A percentile compares a stretch with the other conserved stretches of the same genome.
Evolutionary conservation across 306 rosid species (phyloP).

Genomic region (cucumber (Cucumis sativus)): DNA sequence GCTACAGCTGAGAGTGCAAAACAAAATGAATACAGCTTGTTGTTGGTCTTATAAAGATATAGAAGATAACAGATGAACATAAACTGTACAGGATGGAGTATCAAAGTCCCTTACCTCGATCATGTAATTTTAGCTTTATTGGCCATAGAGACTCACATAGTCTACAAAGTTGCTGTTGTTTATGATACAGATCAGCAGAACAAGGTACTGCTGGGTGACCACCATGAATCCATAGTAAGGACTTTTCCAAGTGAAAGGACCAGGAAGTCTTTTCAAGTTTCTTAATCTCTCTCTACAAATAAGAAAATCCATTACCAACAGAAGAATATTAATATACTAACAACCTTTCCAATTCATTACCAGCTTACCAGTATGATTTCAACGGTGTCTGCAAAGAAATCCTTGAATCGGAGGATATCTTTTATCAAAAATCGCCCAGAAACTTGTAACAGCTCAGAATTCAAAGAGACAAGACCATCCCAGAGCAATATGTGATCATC

Average conservation of each 20-base stretch:
- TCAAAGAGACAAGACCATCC: conserved; percentile 31
- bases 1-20: conserved; percentile 15
- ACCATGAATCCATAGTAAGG: conserved; percentile 79
- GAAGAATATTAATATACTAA: background rate
- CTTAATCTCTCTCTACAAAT: conserved; percentile 36
- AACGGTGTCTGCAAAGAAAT: conserved; percentile 42
- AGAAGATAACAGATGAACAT: background rate
- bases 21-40: background rate
- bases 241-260: conserved; percentile 32
- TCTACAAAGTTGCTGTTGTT: conserved; percentile 36
- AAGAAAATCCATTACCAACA: conserved; percentile 2
- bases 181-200: conserved; percentile 39
- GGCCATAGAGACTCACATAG: conserved; percentile 61
- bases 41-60: background rate
- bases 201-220: conserved; percentile 75
- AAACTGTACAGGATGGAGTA: background rate
- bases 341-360: background rate
- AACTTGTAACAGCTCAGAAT: conserved; percentile 36
- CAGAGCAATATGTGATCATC: conserved; percentile 56
- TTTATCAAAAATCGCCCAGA: conserved; percentile 58
- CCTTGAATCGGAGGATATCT: conserved; percentile 30
- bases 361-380: conserved; percentile 46
- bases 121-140: conserved; percentile 18
- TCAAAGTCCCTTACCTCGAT: conserved; percentile 29
- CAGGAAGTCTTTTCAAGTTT: conserved; percentile 23